These are phyloP conservation scores for Ceratocystiopsis minuta DNA, from an alignment of 2,329 filamentous ascomycete species.

Conservation along the genomic window DNA sequence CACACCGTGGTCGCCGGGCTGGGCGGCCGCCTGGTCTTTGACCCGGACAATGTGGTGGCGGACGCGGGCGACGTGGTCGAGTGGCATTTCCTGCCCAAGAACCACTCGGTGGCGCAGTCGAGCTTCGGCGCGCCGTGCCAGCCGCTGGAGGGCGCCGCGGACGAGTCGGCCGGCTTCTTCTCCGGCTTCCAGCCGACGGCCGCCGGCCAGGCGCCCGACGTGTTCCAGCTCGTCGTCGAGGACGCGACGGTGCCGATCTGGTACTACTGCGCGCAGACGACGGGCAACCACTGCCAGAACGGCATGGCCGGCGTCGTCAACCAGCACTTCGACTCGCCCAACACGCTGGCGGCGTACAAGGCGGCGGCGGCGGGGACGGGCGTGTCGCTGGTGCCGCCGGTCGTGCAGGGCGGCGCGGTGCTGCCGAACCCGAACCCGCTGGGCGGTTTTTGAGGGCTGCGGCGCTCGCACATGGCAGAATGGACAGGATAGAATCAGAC, in stretches of 20 bases:
- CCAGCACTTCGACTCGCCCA: slow-evolving; percentile 22
- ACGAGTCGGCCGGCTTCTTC: slow-evolving; percentile 19
- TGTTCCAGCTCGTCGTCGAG: slow-evolving; percentile 27
- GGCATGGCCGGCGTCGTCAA: slow-evolving; percentile 34
- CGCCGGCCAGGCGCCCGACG: slow-evolving; percentile 19
- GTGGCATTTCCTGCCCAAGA: slow-evolving; percentile 34
- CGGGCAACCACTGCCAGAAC: slow-evolving; percentile 26
- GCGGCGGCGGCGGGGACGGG: slow-evolving; percentile 17
- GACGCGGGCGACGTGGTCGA: slow-evolving; percentile 31
- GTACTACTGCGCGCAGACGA: slow-evolving; percentile 26
- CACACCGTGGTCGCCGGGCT: slow-evolving; percentile 28
- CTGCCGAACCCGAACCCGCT: slow-evolving; percentile 24
- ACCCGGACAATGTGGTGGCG: slow-evolving; percentile 31
- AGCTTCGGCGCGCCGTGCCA: slow-evolving; percentile 24
- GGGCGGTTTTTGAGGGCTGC: slow-evolving; percentile 19
- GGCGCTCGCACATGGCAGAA: neutral
- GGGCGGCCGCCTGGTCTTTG: slow-evolving; percentile 25
- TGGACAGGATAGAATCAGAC: neutral
- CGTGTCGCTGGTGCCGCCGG: slow-evolving; percentile 15
- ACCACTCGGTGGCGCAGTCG: slow-evolving; percentile 22
- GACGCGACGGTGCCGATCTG: slow-evolving; percentile 22
- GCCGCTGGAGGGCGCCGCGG: slow-evolving; percentile 14
- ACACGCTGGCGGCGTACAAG: slow-evolving; percentile 21
- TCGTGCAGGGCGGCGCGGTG: slow-evolving; percentile 19
- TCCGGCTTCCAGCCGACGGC: slow-evolving; percentile 23